Percentiles rank a stretch among this genome's conserved stretches.
Evolutionary conservation across 257 asterid genomes (phyloP).

Genomic region (Agastache rugosa): DNA sequence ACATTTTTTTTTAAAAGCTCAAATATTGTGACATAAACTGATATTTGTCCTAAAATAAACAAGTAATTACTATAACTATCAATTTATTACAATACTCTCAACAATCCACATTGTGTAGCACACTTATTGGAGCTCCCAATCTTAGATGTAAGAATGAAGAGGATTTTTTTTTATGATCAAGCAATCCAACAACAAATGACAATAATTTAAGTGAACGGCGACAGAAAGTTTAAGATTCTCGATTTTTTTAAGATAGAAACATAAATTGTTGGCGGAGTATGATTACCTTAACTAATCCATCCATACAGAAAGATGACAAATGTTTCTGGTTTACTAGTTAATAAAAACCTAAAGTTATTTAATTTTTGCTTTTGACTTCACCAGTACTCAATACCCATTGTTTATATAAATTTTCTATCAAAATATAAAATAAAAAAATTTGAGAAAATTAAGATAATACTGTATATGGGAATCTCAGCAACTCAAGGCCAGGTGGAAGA

Average conservation of each 20-base stretch:
- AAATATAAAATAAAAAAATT: not conserved
- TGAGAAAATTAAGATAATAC: not conserved
- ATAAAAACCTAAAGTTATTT: not conserved
- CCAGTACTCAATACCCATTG: not conserved
- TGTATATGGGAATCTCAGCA: conserved; percentile 35
- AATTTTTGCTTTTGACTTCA: conserved; percentile 37
- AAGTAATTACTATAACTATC: not conserved
- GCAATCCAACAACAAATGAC: conserved; percentile 29
- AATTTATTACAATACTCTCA: not conserved
- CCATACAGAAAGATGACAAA: conserved; percentile 26
- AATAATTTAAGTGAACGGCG: conserved; percentile 17
- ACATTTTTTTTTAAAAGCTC: no score
- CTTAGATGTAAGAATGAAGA: not conserved
- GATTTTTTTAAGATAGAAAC: conserved; percentile 15
- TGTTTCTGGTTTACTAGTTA: conserved; percentile 28
- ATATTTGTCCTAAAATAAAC: not conserved
- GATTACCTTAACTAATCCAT: conserved; percentile 27
- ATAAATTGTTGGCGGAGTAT: conserved; percentile 28
- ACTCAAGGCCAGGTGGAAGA: conserved; percentile 23
- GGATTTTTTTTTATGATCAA: not conserved
- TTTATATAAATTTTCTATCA: not conserved
- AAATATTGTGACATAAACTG: no score
- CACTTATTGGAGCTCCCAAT: not conserved
- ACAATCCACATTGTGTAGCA: not conserved
- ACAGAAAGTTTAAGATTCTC: conserved; percentile 22